phyloP scores from a whole-genome alignment of 306 rosid species.

The Carpinus fangiana region DNA sequence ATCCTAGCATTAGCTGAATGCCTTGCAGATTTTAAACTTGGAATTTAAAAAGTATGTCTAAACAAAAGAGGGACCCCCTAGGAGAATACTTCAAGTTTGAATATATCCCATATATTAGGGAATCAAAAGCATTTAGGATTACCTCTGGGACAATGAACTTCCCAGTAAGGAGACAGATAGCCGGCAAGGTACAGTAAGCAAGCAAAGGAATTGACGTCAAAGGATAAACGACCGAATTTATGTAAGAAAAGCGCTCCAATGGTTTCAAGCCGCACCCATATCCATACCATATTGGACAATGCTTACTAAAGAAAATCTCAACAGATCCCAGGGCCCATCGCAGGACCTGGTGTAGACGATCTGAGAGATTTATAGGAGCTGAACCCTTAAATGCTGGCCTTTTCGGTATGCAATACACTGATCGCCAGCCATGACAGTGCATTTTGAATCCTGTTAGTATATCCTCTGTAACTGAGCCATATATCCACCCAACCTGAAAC shows the following conservation, averaged over 20 bases:
- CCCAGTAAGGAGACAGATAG: slow-evolving; percentile 91
- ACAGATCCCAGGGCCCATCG: slow-evolving; percentile 97
- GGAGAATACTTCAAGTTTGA: not conserved
- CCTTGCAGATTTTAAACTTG: not conserved
- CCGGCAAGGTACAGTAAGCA: slow-evolving; percentile 79
- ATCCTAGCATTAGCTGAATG: slow-evolving; percentile 18
- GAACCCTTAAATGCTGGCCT: slow-evolving; percentile 94
- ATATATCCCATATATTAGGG: not conserved
- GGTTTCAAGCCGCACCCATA: slow-evolving; percentile 86
- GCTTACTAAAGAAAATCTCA: slow-evolving; percentile 80
- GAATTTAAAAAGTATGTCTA: slow-evolving; percentile 5
- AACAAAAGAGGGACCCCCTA: not conserved
- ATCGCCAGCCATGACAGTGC: slow-evolving; percentile 98
- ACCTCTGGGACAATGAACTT: slow-evolving; percentile 90
- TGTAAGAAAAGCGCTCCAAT: slow-evolving; percentile 88
- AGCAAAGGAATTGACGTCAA: slow-evolving; percentile 83
- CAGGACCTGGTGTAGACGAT: slow-evolving; percentile 89
- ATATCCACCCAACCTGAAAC: slow-evolving; percentile 93
- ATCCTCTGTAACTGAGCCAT: slow-evolving; percentile 94
- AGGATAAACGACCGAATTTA: slow-evolving; percentile 89
- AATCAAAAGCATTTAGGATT: slow-evolving; percentile 12
- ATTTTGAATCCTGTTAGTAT: slow-evolving; percentile 89
- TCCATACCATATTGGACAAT: slow-evolving; percentile 93
- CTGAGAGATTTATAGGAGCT: slow-evolving; percentile 88
- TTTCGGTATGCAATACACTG: slow-evolving; percentile 90